Evolutionary conservation across 2,329 filamentous ascomycete species (phyloP).

Genomic region (Ramularia collo-cygni): DNA sequence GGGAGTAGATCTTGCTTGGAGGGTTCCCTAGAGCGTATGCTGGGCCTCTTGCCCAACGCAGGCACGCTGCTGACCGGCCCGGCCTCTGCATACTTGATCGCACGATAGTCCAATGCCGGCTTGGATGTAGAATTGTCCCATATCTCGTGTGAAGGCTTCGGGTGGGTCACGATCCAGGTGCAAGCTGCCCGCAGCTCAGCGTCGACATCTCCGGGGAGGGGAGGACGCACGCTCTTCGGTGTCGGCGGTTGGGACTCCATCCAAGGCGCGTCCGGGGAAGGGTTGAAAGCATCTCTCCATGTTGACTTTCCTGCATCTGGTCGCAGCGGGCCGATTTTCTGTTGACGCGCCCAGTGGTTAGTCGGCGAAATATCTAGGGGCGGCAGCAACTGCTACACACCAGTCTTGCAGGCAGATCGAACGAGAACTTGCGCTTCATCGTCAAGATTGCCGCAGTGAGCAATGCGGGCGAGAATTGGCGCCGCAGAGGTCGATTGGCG

Average conservation of each 20-base stretch:
- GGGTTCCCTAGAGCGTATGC: conserved; percentile 6
- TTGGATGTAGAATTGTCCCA: conserved; percentile 28
- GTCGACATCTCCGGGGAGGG: conserved; percentile 37
- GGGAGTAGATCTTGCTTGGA: conserved; percentile 5
- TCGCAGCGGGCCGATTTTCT: conserved; percentile 25
- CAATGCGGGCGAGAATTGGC: neutral
- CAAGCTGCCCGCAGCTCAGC: conserved; percentile 41
- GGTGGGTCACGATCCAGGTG: conserved; percentile 36
- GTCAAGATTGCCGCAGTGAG: neutral
- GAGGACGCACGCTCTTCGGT: conserved; percentile 38
- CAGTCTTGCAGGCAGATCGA: conserved; percentile 22
- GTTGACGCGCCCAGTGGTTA: conserved; percentile 1
- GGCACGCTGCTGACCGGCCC: conserved; percentile 1
- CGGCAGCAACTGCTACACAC: neutral
- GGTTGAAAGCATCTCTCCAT: conserved; percentile 24
- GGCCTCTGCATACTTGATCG: conserved; percentile 20
- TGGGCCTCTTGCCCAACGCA: conserved; percentile 7
- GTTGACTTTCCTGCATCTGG: conserved; percentile 16
- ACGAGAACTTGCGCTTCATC: conserved; percentile 41
- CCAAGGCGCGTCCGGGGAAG: conserved; percentile 13
- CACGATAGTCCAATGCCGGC: conserved; percentile 29
- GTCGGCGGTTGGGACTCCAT: conserved; percentile 33
- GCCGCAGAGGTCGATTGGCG: neutral
- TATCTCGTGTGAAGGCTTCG: conserved; percentile 30
- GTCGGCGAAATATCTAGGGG: neutral